Conservation (phyloP, 1,284 basidiomycete species). For the Anthracocystis panici-leucophaei region DNA sequence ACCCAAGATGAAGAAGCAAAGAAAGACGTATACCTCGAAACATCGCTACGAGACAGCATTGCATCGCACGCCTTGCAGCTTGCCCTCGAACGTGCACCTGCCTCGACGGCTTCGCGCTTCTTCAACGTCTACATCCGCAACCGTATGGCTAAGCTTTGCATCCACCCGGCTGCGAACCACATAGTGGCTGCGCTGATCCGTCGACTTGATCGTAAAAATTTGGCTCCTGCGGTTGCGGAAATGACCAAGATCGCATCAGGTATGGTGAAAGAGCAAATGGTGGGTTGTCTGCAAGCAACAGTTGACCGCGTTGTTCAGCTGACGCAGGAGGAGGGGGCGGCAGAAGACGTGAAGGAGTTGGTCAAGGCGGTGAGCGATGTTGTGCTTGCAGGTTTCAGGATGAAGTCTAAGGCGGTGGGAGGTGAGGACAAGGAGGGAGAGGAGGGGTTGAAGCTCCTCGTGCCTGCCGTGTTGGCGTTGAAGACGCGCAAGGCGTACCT, state of each 20-base stretch:
- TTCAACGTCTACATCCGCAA: slow-evolving; percentile 56
- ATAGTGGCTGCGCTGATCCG: slow-evolving; percentile 54
- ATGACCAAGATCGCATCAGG: slow-evolving; percentile 29
- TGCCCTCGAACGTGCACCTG: slow-evolving; percentile 30
- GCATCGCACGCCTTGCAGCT: slow-evolving; percentile 64
- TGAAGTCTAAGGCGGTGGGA: slow-evolving; percentile 13
- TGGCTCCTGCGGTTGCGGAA: slow-evolving; percentile 14
- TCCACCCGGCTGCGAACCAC: slow-evolving; percentile 66
- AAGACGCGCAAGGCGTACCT: slow-evolving; percentile 51
- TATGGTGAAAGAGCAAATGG: slow-evolving; percentile 49
- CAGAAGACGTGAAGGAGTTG: slow-evolving; percentile 16
- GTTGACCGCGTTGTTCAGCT: slow-evolving; percentile 30
- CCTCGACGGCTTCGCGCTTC: slow-evolving; percentile 39
- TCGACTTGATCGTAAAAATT: slow-evolving; percentile 17
- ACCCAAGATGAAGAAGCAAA: slow-evolving; percentile 12
- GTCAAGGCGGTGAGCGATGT: slow-evolving; percentile 26
- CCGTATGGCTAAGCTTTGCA: slow-evolving; percentile 58
- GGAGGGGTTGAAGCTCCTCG: slow-evolving; percentile 30
- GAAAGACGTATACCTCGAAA: slow-evolving; percentile 59
- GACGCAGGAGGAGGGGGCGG: background rate
- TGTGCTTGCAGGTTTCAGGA: slow-evolving; percentile 28
- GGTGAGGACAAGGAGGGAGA: slow-evolving; percentile 1
- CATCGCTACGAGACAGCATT: slow-evolving; percentile 61
- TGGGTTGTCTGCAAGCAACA: slow-evolving; percentile 32
- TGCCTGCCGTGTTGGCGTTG: slow-evolving; percentile 41